Evolutionary conservation across 2,329 filamentous ascomycete genomes (phyloP).

Genomic region (Fusarium compactum): DNA sequence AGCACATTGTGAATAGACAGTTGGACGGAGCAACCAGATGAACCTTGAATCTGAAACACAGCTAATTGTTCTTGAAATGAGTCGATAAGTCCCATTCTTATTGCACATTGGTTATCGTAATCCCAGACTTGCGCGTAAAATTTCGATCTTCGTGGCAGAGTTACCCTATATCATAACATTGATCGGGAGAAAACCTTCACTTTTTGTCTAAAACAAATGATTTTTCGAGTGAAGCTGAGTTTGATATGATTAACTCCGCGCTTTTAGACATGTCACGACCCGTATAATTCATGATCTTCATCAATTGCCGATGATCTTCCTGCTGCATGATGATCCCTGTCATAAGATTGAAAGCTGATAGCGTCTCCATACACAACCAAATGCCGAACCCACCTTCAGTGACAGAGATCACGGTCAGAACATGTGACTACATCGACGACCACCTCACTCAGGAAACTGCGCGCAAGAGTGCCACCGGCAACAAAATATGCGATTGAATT

Average conservation of each 20-base stretch:
- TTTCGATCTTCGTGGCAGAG: background rate
- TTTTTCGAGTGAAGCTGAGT: background rate
- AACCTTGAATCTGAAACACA: constrained; percentile 5
- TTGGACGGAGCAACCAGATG: constrained; percentile 16
- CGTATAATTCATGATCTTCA: background rate
- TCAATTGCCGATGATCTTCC: constrained; percentile 15
- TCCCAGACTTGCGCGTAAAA: background rate
- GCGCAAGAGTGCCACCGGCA: background rate
- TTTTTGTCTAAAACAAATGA: no score
- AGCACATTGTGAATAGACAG: background rate
- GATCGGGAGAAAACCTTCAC: no score
- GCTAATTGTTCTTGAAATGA: constrained; percentile 1
- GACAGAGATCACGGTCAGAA: background rate
- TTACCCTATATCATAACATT: constrained; percentile 12
- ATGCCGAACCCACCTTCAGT: background rate
- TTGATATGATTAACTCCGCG: background rate
- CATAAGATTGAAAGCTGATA: background rate
- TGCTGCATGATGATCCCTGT: constrained; percentile 18
- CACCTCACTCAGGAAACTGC: background rate
- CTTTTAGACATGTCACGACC: background rate
- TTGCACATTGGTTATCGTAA: background rate
- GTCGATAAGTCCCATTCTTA: background rate
- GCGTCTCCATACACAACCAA: background rate
- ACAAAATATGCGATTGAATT: background rate
- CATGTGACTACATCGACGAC: background rate